Conservation (phyloP, 139 green algal species). For the Spirogloea muscicola region DNA sequence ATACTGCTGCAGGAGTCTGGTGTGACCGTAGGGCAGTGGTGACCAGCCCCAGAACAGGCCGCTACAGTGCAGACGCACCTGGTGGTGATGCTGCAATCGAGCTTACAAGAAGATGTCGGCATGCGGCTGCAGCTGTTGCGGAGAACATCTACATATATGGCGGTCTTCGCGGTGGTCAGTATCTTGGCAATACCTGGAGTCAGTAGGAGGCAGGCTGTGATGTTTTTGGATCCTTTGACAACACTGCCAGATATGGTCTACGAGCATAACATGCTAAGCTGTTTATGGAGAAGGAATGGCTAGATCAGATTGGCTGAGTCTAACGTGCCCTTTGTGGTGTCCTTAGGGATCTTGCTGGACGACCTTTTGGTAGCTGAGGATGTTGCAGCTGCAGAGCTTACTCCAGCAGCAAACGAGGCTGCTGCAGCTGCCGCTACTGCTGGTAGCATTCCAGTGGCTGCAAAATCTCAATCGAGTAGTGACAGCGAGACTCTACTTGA, state of each 20-base stretch:
- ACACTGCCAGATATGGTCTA: no score
- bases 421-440: not conserved
- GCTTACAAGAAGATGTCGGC: constrained; percentile 39
- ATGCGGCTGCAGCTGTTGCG: constrained; percentile 36
- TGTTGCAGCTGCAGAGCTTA: constrained; percentile 2
- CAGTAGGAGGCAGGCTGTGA: no score
- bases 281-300: no score
- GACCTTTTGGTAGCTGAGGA: constrained; percentile 69
- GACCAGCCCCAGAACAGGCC: constrained; percentile 9
- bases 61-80: constrained; percentile 42
- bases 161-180: constrained; percentile 71
- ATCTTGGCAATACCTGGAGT: no score
- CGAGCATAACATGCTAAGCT: no score
- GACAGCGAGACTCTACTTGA: not conserved
- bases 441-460: not conserved
- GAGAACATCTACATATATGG: constrained; percentile 87
- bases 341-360: constrained; percentile 69
- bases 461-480: not conserved
- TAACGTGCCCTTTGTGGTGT: no score
- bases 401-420: no score
- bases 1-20: constrained; percentile 73
- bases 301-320: no score
- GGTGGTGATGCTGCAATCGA: constrained; percentile 24
- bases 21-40: constrained; percentile 44
- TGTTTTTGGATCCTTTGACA: no score